Conservation (phyloP, 352 stramenopile genomes). For the Pythium aristosporum region DNA sequence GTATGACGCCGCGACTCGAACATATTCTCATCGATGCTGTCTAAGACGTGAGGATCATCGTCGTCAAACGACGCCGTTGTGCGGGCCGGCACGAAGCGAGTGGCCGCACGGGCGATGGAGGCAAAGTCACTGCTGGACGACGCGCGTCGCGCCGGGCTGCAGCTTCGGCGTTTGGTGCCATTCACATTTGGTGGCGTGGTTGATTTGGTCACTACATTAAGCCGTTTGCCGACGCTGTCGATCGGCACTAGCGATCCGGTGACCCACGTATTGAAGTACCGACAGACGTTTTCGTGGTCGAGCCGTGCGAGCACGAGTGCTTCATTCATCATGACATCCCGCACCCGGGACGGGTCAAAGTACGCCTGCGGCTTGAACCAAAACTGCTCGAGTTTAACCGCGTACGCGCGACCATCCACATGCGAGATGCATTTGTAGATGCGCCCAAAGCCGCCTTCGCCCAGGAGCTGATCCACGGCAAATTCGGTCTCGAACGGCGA, state of each 20-base stretch:
- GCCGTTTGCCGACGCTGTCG: constrained; percentile 37
- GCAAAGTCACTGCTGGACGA: constrained; percentile 30
- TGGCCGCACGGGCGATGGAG: constrained; percentile 10
- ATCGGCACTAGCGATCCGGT: constrained; percentile 63
- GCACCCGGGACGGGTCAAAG: constrained; percentile 75
- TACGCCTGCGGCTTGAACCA: constrained; percentile 83
- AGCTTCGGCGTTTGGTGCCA: neutral
- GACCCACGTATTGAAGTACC: constrained; percentile 90
- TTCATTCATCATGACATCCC: constrained; percentile 92
- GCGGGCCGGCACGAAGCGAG: constrained; percentile 17
- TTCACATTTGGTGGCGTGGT: neutral
- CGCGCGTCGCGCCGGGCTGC: constrained; percentile 10
- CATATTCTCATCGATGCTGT: constrained; percentile 10
- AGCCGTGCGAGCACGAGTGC: constrained; percentile 90
- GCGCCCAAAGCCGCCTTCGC: constrained; percentile 72
- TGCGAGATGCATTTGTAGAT: constrained; percentile 80
- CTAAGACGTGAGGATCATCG: constrained; percentile 25
- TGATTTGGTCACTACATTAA: constrained; percentile 7
- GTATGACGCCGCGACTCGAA: neutral
- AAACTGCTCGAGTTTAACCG: constrained; percentile 81
- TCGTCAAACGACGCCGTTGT: constrained; percentile 15
- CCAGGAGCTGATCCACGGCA: constrained; percentile 59
- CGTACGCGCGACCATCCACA: constrained; percentile 68
- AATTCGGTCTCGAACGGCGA: constrained; percentile 86
- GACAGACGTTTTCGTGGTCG: constrained; percentile 94